Evolutionary conservation across 1,284 basidiomycete species (phyloP).

Genomic region (Papiliotrema terrestris): DNA sequence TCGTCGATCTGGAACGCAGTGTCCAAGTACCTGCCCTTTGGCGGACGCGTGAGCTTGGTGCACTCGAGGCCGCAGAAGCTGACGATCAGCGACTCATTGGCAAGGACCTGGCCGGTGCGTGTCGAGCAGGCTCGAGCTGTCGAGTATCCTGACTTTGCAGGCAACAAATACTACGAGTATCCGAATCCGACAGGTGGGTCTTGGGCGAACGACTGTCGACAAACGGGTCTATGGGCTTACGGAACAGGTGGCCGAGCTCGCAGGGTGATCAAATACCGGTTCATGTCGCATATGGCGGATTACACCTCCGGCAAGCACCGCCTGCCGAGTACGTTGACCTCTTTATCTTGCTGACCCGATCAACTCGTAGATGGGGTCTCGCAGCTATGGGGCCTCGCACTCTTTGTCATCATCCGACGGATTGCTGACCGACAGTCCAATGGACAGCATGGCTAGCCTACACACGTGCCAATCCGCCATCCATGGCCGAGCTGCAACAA

Average conservation of each 20-base stretch:
- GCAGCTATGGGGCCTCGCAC: not conserved
- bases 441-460: constrained; percentile 40
- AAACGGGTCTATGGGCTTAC: not conserved
- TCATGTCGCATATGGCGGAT: constrained; percentile 18
- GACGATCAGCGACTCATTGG: constrained; percentile 11
- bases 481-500: constrained; percentile 28
- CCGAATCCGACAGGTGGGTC: constrained; percentile 21
- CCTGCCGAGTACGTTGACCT: constrained; percentile 20
- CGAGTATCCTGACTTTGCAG: constrained; percentile 1
- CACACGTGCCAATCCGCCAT: constrained; percentile 37
- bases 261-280: constrained; percentile 30
- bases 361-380: not conserved
- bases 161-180: constrained; percentile 33
- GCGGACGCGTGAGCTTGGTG: constrained; percentile 5
- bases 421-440: constrained; percentile 19
- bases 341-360: not conserved
- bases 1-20: not conserved
- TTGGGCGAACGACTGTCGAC: not conserved
- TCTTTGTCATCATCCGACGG: not conserved
- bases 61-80: not conserved
- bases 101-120: constrained; percentile 14
- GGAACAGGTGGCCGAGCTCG: constrained; percentile 20
- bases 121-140: not conserved
- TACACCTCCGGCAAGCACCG: constrained; percentile 28
- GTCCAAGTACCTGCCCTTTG: constrained; percentile 1